phyloP scores from a whole-genome alignment of 441 rosid genomes.

The Viola pubescens region DNA sequence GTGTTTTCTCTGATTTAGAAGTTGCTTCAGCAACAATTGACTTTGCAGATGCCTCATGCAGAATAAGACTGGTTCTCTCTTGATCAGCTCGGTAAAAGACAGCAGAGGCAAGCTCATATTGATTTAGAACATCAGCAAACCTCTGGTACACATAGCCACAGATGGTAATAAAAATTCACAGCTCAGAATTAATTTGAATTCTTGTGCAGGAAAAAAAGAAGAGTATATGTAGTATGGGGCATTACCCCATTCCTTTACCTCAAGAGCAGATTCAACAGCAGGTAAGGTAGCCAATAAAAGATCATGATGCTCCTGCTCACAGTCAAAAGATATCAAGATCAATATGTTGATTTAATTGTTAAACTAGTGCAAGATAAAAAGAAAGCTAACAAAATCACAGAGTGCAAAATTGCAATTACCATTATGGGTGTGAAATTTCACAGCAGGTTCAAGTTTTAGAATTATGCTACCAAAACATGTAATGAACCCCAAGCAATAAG shows the following conservation, averaged over 20 bases:
- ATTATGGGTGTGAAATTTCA: not conserved
- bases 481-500: slow-evolving; percentile 3
- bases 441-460: too few relatives aligned
- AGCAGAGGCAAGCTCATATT: slow-evolving; percentile 74
- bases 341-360: slow-evolving; percentile 16
- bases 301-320: slow-evolving; percentile 90
- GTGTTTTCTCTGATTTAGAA: slow-evolving; percentile 54
- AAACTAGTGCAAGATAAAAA: slow-evolving; percentile 11
- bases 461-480: too few relatives aligned
- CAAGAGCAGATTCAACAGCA: slow-evolving; percentile 71
- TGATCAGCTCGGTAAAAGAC: slow-evolving; percentile 76
- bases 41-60: slow-evolving; percentile 85
- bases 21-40: slow-evolving; percentile 84
- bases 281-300: slow-evolving; percentile 74
- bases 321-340: slow-evolving; percentile 17
- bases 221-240: not conserved
- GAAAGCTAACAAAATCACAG: slow-evolving; percentile 6
- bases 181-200: slow-evolving; percentile 14
- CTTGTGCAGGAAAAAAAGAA: slow-evolving; percentile 15
- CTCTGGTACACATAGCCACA: slow-evolving; percentile 47
- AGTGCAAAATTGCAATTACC: slow-evolving; percentile 13
- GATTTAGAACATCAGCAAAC: slow-evolving; percentile 63
- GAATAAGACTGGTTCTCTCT: slow-evolving; percentile 69
- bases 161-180: slow-evolving; percentile 13
- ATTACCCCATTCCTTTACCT: slow-evolving; percentile 40